phyloP scores from a whole-genome alignment of 2,329 filamentous ascomycete species.

The Colletotrichum lupini region DNA sequence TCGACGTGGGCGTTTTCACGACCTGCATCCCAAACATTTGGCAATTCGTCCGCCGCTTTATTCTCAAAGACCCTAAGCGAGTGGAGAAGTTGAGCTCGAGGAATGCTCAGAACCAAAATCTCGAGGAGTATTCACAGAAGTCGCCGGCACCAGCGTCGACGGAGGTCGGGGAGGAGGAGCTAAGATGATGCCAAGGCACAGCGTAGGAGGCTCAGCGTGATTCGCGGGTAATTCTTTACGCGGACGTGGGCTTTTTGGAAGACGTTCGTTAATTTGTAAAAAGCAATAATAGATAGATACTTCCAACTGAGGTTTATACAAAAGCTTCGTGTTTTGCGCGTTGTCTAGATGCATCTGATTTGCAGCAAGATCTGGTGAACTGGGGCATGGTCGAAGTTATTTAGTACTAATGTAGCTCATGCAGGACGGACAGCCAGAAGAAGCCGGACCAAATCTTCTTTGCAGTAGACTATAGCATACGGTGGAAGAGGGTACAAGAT shows the following conservation, averaged over 20 bases:
- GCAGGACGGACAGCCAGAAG: background rate
- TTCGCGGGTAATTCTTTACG: background rate
- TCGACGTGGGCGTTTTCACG: background rate
- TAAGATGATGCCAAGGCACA: background rate
- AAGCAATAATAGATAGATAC: too few species aligned
- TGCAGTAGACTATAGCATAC: background rate
- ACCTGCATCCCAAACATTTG: background rate
- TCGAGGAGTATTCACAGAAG: background rate
- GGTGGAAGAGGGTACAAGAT: background rate
- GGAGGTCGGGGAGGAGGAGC: background rate
- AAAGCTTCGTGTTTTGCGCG: too few species aligned
- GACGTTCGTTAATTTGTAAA: too few species aligned
- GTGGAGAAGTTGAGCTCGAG: background rate
- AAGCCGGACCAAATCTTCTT: background rate
- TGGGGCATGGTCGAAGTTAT: too few species aligned
- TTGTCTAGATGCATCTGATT: too few species aligned
- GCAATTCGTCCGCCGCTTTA: background rate
- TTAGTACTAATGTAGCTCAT: background rate
- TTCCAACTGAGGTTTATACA: too few species aligned
- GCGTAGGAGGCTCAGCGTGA: too few species aligned
- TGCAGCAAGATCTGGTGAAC: too few species aligned
- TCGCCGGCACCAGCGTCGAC: background rate
- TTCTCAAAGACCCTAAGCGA: background rate
- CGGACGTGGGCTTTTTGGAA: background rate
- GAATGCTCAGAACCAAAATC: background rate